Percentiles rank a stretch among this genome's conserved stretches.
phyloP scores from a whole-genome alignment of 2,329 filamentous ascomycete species.

The Rutstroemia sp. region DNA sequence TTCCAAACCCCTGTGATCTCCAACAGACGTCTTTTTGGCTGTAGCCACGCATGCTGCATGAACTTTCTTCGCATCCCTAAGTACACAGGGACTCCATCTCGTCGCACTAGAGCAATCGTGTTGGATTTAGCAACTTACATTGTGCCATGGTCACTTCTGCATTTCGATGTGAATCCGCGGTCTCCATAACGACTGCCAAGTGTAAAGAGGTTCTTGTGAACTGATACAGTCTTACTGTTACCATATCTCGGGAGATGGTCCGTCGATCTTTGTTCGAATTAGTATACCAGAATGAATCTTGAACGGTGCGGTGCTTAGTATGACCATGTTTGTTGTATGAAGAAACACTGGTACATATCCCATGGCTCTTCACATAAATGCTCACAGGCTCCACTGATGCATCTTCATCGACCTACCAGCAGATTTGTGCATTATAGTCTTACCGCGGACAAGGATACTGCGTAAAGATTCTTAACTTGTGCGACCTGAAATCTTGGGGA shows the following conservation, averaged over 20 bases:
- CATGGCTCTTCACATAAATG: too few relatives aligned
- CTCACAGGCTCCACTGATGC: too few relatives aligned
- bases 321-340: too few relatives aligned
- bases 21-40: conserved; percentile 12
- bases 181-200: too few relatives aligned
- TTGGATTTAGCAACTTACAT: background rate
- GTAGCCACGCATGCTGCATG: conserved; percentile 12
- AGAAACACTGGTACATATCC: too few relatives aligned
- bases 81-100: background rate
- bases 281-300: too few relatives aligned
- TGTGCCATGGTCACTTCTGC: background rate
- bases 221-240: background rate
- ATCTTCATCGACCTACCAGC: too few relatives aligned
- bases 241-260: background rate
- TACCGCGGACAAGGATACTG: background rate
- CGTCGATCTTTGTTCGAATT: background rate
- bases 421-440: background rate
- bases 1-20: conserved; percentile 2
- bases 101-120: background rate
- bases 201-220: too few relatives aligned
- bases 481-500: background rate
- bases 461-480: background rate
- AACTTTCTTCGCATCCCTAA: background rate
- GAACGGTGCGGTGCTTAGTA: too few relatives aligned
- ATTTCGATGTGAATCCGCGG: too few relatives aligned